Percentiles rank a stretch among this genome's conserved stretches.
Conservation (phyloP, 2,329 filamentous ascomycete genomes). For the Sclerotinia subarctica region DNA sequence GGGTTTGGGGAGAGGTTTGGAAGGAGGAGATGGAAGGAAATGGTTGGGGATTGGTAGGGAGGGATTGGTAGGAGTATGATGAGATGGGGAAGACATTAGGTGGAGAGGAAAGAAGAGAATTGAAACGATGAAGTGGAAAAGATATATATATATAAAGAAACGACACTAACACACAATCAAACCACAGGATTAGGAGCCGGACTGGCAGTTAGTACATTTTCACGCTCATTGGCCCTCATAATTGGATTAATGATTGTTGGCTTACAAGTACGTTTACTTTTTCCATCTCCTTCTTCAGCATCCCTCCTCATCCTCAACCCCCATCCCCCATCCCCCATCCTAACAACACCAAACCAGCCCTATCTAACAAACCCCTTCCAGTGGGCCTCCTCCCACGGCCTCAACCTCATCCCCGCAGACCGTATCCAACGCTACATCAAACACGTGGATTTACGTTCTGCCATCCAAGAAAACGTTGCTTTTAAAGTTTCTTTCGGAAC, state of each 20-base stretch:
- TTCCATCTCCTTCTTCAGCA: neutral
- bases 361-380: constrained; percentile 31
- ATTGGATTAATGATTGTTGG: constrained; percentile 62
- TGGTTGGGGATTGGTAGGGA: neutral
- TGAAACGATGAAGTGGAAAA: neutral
- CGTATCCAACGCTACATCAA: constrained; percentile 49
- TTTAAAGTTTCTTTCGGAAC: constrained; percentile 59
- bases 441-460: constrained; percentile 46
- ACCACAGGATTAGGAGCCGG: constrained; percentile 32
- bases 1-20: too few relatives aligned
- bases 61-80: too few relatives aligned
- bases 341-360: neutral
- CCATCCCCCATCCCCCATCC: neutral
- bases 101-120: neutral
- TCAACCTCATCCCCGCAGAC: constrained; percentile 43
- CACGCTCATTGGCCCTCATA: constrained; percentile 64
- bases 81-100: too few relatives aligned
- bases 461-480: constrained; percentile 40
- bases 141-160: neutral
- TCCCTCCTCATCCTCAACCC: neutral
- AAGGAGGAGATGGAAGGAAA: too few relatives aligned
- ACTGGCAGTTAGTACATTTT: constrained; percentile 66
- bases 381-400: constrained; percentile 50
- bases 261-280: constrained; percentile 30
- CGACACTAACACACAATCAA: neutral